These are phyloP conservation scores for Eucalyptus cloeziana DNA, from an alignment of 345 rosid species.

Conservation along the genomic window DNA sequence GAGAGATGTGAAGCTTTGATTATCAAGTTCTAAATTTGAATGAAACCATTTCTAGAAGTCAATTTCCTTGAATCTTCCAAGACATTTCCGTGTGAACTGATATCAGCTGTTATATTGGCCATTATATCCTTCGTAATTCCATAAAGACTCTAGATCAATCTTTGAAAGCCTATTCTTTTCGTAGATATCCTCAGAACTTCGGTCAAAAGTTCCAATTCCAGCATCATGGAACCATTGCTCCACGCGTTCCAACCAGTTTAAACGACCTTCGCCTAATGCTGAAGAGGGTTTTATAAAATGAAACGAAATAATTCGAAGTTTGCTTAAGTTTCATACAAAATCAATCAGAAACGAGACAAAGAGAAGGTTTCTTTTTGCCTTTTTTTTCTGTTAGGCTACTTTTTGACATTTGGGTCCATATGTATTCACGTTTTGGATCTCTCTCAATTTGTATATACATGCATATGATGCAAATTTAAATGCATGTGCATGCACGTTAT, in stretches of 20 bases:
- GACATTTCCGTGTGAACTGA: background rate
- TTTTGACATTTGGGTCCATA: background rate
- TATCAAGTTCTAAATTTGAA: background rate
- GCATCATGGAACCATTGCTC: background rate
- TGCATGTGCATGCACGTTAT: background rate
- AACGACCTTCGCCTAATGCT: background rate
- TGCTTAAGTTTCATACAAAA: background rate
- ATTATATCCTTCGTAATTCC: background rate
- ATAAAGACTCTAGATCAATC: background rate
- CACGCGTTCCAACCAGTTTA: background rate
- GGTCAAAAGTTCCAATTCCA: background rate
- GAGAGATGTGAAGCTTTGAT: background rate
- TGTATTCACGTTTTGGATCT: background rate
- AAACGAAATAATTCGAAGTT: background rate
- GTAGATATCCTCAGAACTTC: background rate
- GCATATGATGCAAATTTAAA: background rate
- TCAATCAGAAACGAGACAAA: background rate
- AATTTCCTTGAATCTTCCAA: background rate
- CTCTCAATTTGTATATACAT: background rate
- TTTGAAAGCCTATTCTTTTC: background rate
- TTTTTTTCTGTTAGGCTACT: background rate
- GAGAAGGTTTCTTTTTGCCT: background rate
- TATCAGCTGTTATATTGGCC: background rate
- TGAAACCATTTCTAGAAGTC: background rate
- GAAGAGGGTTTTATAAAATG: background rate